Evolutionary conservation across 2,329 filamentous ascomycete species (phyloP).

Genomic region (Aureobasidium sp.): DNA sequence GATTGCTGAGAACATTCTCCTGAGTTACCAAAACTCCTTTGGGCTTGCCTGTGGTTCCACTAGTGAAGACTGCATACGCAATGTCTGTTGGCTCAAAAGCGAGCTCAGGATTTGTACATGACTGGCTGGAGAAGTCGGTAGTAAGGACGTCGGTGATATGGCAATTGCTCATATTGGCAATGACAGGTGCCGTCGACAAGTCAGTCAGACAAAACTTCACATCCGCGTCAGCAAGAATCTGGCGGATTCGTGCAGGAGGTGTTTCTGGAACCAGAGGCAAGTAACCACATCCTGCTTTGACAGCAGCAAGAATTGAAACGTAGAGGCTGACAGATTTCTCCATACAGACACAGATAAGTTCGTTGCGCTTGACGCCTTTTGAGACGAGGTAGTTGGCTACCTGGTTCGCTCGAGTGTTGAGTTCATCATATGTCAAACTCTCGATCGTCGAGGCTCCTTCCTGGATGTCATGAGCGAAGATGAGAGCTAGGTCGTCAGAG

Average conservation of each 20-base stretch:
- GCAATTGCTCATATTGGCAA: slow-evolving; percentile 13
- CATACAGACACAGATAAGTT: slow-evolving; percentile 65
- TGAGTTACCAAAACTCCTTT: slow-evolving; percentile 77
- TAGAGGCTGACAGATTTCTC: slow-evolving; percentile 70
- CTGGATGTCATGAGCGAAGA: slow-evolving; percentile 49
- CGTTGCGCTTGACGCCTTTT: slow-evolving; percentile 40
- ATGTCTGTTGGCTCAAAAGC: slow-evolving; percentile 41
- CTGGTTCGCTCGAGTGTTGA: slow-evolving; percentile 57
- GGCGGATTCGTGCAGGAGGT: slow-evolving; percentile 50
- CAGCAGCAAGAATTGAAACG: slow-evolving; percentile 60
- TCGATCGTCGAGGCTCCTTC: slow-evolving; percentile 28
- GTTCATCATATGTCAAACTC: slow-evolving; percentile 52
- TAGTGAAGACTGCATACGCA: slow-evolving; percentile 76
- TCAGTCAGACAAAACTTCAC: slow-evolving; percentile 41
- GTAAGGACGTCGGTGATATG: slow-evolving; percentile 23
- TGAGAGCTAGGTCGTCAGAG: slow-evolving; percentile 53
- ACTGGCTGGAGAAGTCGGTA: slow-evolving; percentile 24
- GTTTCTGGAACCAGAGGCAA: slow-evolving; percentile 68
- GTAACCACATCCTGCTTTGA: slow-evolving; percentile 71
- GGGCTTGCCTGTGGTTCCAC: slow-evolving; percentile 70
- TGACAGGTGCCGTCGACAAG: slow-evolving; percentile 6
- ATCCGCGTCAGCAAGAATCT: slow-evolving; percentile 55
- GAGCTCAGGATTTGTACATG: slow-evolving; percentile 31
- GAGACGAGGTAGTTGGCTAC: slow-evolving; percentile 50
- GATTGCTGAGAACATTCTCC: slow-evolving; percentile 65